phyloP scores from a whole-genome alignment of 352 stramenopile genomes.

The Thalassiosira exigua region DNA sequence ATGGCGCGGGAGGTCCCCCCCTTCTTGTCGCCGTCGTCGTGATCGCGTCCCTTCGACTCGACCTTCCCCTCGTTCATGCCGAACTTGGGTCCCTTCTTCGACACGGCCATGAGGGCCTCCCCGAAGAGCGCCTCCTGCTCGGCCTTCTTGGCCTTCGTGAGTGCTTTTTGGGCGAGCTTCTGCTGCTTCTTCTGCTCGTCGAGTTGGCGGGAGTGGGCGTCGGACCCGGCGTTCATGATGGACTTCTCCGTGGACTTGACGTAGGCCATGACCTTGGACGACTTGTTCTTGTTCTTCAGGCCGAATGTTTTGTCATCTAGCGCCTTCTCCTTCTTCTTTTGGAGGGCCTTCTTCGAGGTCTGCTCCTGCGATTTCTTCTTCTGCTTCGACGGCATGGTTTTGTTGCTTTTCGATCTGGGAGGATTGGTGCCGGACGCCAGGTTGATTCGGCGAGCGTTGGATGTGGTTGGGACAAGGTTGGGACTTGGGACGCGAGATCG shows the following conservation, averaged over 20 bases:
- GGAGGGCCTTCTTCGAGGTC: slow-evolving; percentile 74
- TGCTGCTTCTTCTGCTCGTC: slow-evolving; percentile 80
- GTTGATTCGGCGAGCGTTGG: too few relatives aligned
- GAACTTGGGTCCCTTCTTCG: slow-evolving; percentile 76
- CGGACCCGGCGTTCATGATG: slow-evolving; percentile 76
- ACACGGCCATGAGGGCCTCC: slow-evolving; percentile 80
- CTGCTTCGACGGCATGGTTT: slow-evolving; percentile 43
- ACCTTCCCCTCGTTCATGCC: slow-evolving; percentile 78
- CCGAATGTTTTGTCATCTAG: slow-evolving; percentile 99
- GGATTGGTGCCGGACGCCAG: too few relatives aligned
- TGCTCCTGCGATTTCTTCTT: slow-evolving; percentile 67
- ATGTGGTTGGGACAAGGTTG: too few relatives aligned
- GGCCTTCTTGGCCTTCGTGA: slow-evolving; percentile 79
- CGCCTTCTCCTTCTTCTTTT: slow-evolving; percentile 85
- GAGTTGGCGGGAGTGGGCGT: slow-evolving; percentile 59
- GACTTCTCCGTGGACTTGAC: slow-evolving; percentile 73
- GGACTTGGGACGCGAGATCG: too few relatives aligned
- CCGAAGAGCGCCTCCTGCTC: slow-evolving; percentile 85
- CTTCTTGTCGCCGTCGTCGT: slow-evolving; percentile 74
- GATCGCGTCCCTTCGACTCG: slow-evolving; percentile 78
- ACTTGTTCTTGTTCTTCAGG: slow-evolving; percentile 99
- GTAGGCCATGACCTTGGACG: slow-evolving; percentile 77
- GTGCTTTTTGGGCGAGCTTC: slow-evolving; percentile 88
- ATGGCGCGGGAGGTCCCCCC: slow-evolving; percentile 72
- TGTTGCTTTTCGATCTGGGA: too few relatives aligned